These are phyloP conservation scores for Chaetomium tenue DNA, from an alignment of 495 filamentous ascomycete genomes.

Conservation along the genomic window DNA sequence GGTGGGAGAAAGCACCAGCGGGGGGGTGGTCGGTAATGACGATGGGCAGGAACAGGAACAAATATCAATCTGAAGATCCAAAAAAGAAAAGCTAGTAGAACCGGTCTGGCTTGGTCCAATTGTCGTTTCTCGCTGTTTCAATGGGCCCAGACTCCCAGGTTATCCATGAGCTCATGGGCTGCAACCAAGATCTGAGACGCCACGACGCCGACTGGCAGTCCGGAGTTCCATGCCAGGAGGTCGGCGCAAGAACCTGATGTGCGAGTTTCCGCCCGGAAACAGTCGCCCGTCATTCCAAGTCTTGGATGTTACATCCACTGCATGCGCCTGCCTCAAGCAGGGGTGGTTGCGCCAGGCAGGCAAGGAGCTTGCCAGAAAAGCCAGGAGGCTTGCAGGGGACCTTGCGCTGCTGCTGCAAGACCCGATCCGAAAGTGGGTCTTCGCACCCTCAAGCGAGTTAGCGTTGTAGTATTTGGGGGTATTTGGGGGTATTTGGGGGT, in stretches of 20 bases:
- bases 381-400: neutral
- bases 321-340: slow-evolving; percentile 6
- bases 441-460: neutral
- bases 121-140: slow-evolving; percentile 22
- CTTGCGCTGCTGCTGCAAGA: neutral
- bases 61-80: neutral
- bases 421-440: slow-evolving; percentile 10
- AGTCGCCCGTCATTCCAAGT: slow-evolving; percentile 13
- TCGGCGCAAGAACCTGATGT: neutral
- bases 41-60: neutral
- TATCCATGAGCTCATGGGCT: neutral
- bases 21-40: slow-evolving; percentile 11
- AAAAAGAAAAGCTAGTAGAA: slow-evolving; percentile 19
- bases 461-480: neutral
- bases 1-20: slow-evolving; percentile 1
- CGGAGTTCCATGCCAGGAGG: slow-evolving; percentile 7
- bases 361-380: slow-evolving; percentile 6
- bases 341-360: neutral
- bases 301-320: slow-evolving; percentile 24
- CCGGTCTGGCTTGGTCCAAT: slow-evolving; percentile 20
- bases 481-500: neutral
- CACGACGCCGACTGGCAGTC: slow-evolving; percentile 21
- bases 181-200: slow-evolving; percentile 24
- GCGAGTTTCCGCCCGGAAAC: slow-evolving; percentile 14
- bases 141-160: neutral